Evolutionary conservation across 495 filamentous ascomycete species (phyloP), one percentile per base, ranked within the genome.

Genomic region (Penicillium paradoxum): DNA sequence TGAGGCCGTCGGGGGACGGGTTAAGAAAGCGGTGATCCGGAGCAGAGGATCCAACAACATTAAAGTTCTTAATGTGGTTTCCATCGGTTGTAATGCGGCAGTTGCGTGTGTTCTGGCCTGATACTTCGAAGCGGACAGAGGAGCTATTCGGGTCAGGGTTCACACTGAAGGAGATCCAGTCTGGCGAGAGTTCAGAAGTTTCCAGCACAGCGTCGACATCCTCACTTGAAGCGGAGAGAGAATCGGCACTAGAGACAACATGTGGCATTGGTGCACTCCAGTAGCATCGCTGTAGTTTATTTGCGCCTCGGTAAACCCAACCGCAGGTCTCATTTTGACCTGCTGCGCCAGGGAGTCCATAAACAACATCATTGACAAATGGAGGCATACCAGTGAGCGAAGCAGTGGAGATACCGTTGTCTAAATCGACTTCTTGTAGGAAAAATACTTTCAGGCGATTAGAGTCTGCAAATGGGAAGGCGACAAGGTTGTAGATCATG

Each of bases 361-460:
- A 71, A 45, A 91, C 77, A 33, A 88, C 83, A 18, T 79, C 68
- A 18, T 82, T 70, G 15, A 96, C 78, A 66, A 84, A 96, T 14
- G 81, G 78, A 51, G 81, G 73, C n/a, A 91, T 64, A 10, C 90
- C 91, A 0, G 76, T 80, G 15, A 97, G 77, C 41, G 83, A 80
- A 33, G 88, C 87, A 24, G 67, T 73, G 51, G 87, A 90, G 6
- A 74, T 67, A 11, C 86, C 86, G 6, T 74, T 84, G 58, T 90
- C 87, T 18, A 95, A 79, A 58, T 96, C 82, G 43, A 96, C 75
- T 6, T 80, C 79, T 61, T 98, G 91, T 7, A 86, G 66, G 71
- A 97, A 97, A 70, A 84, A 95, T 37, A 91, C 70, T 62, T 97
- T 97, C 58, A 96, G 79, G 41, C 91, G 79, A 57, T 80, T 87